Conservation (phyloP, 2,329 filamentous ascomycete genomes). For the Curvularia spicifera region DNA sequence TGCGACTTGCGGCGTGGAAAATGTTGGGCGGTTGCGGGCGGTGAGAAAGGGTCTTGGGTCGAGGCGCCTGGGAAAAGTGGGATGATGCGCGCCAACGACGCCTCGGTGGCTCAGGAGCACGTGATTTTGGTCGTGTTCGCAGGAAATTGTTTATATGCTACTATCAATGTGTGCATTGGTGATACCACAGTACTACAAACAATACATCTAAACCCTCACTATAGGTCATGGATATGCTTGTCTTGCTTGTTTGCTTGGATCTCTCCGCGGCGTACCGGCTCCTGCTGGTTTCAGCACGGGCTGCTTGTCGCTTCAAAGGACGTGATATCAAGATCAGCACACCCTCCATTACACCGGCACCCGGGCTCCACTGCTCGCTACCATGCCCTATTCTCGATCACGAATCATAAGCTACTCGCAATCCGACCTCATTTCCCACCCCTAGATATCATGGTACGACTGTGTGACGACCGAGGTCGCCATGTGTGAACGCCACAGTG, state of each 20-base stretch:
- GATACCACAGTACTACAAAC: background rate
- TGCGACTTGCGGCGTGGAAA: constrained; percentile 20
- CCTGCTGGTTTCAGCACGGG: constrained; percentile 7
- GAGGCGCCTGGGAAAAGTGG: constrained; percentile 21
- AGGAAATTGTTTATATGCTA: background rate
- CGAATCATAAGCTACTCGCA: constrained; percentile 9
- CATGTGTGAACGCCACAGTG: background rate
- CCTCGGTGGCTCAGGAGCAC: background rate
- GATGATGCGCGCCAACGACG: constrained; percentile 16
- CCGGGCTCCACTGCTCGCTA: constrained; percentile 12
- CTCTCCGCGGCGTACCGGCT: constrained; percentile 9
- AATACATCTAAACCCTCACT: background rate
- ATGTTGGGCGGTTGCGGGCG: constrained; percentile 26
- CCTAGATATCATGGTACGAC: background rate
- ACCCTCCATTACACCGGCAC: constrained; percentile 18
- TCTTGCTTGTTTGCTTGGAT: background rate
- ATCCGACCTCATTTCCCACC: background rate
- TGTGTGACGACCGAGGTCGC: background rate
- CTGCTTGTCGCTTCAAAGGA: constrained; percentile 7
- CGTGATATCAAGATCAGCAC: constrained; percentile 11
- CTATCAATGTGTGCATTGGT: background rate
- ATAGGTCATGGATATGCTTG: background rate
- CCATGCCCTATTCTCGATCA: constrained; percentile 11
- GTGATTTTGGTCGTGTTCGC: background rate
- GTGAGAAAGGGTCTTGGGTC: constrained; percentile 27